A percentile compares a stretch with the other conserved stretches of the same genome.
Evolutionary conservation across 495 filamentous ascomycete genomes (phyloP).

Genomic region (Rhypophila decipiens): DNA sequence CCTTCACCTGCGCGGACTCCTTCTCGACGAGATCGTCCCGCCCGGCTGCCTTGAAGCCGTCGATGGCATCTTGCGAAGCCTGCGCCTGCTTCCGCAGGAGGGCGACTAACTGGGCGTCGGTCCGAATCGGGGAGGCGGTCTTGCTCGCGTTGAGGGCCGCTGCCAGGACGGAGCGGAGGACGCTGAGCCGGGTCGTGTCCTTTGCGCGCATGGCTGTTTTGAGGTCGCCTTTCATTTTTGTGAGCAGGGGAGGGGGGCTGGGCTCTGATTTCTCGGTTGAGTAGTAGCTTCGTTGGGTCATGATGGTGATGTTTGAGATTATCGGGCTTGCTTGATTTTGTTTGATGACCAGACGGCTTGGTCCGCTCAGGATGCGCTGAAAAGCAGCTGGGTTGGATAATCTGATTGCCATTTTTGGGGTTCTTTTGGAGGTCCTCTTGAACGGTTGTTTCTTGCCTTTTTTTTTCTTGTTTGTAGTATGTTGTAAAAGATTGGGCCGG

Average conservation of each 20-base stretch:
- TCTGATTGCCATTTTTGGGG: neutral
- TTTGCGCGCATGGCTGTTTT: conserved; percentile 56
- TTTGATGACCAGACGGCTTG: conserved; percentile 11
- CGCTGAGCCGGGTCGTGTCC: conserved; percentile 46
- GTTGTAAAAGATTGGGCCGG: too few species aligned
- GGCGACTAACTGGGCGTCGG: conserved; percentile 49
- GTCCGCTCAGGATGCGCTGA: conserved; percentile 4
- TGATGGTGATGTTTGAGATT: too few species aligned
- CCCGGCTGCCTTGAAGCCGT: conserved; percentile 42
- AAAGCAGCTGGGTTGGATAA: neutral
- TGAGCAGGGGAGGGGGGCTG: conserved; percentile 33
- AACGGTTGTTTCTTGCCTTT: too few species aligned
- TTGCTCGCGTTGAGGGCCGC: conserved; percentile 52
- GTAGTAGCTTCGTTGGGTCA: conserved; percentile 37
- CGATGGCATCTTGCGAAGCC: conserved; percentile 33
- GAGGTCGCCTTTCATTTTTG: conserved; percentile 48
- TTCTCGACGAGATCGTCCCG: conserved; percentile 50
- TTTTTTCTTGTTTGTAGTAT: too few species aligned
- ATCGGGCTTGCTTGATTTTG: too few species aligned
- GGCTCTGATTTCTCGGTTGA: too few species aligned
- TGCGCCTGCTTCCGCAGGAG: conserved; percentile 42
- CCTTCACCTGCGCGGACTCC: conserved; percentile 41
- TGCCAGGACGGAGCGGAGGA: conserved; percentile 48
- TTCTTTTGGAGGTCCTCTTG: too few species aligned
- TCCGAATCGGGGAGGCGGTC: conserved; percentile 45